Percentiles rank a stretch among this genome's conserved stretches.
Evolutionary conservation across 2,329 filamentous ascomycete species (phyloP).

Genomic region (Neodidymelliopsis sp.): DNA sequence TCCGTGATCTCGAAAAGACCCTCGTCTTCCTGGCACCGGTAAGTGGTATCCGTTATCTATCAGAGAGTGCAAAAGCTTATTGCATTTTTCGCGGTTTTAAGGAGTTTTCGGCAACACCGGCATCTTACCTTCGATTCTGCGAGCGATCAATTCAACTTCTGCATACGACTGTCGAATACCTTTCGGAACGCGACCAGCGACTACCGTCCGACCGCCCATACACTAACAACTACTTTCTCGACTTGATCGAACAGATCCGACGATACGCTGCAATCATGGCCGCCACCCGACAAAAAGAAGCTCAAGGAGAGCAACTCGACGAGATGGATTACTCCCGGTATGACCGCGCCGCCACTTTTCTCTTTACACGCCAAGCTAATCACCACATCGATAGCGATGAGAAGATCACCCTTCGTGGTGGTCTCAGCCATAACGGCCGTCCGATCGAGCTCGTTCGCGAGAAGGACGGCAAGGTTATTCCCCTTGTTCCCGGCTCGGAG

Average conservation of each 20-base stretch:
- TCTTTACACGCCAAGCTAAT: conserved; percentile 33
- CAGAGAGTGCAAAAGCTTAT: conserved; percentile 71
- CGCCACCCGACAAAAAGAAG: conserved; percentile 72
- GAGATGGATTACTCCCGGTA: conserved; percentile 60
- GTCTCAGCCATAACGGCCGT: conserved; percentile 80
- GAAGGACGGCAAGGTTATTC: conserved; percentile 80
- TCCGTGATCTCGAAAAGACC: conserved; percentile 93
- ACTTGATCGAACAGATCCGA: conserved; percentile 91
- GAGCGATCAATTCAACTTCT: conserved; percentile 89
- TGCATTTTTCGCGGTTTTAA: conserved; percentile 69
- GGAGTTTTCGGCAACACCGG: conserved; percentile 73
- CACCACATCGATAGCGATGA: conserved; percentile 61
- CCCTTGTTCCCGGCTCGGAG: conserved; percentile 67
- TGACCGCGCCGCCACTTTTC: conserved; percentile 33
- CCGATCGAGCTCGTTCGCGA: conserved; percentile 85
- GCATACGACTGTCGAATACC: conserved; percentile 84
- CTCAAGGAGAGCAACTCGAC: conserved; percentile 61
- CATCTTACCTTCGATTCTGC: conserved; percentile 86
- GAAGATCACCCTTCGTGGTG: conserved; percentile 81
- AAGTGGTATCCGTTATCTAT: conserved; percentile 68
- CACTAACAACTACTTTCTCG: conserved; percentile 95
- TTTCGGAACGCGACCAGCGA: conserved; percentile 86
- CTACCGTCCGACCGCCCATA: conserved; percentile 87
- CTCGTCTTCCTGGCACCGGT: conserved; percentile 90
- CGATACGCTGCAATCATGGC: conserved; percentile 87